These are phyloP conservation scores for Fusarium virguliforme DNA, from an alignment of 2,329 filamentous ascomycete species.

Conservation along the genomic window DNA sequence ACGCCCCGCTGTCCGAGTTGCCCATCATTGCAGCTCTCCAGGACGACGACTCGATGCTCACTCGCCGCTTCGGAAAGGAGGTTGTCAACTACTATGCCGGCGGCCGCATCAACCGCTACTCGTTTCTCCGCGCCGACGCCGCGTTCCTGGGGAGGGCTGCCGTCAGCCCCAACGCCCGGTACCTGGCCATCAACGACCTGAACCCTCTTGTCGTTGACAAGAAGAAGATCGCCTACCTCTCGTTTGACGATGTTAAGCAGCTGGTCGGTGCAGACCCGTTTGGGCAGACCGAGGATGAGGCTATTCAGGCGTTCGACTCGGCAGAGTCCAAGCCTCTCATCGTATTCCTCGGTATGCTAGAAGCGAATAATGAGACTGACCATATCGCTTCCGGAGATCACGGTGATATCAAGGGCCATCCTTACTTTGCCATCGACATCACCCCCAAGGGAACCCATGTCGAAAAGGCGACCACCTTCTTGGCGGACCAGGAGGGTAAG, in stretches of 20 bases:
- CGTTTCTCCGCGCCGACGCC: conserved; percentile 81
- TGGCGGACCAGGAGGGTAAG: conserved; percentile 62
- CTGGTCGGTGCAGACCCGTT: conserved; percentile 83
- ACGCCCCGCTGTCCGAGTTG: conserved; percentile 52
- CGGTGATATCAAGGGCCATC: conserved; percentile 82
- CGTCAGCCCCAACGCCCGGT: conserved; percentile 75
- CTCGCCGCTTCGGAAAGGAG: conserved; percentile 84
- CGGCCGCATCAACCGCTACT: conserved; percentile 83
- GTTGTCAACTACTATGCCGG: conserved; percentile 89
- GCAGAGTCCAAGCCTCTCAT: conserved; percentile 77
- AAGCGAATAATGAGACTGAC: conserved; percentile 66
- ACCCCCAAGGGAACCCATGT: conserved; percentile 78
- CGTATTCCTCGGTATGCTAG: conserved; percentile 89
- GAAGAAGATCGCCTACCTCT: conserved; percentile 77
- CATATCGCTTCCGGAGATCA: conserved; percentile 60
- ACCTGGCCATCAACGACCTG: conserved; percentile 85
- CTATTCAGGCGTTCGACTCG: conserved; percentile 83
- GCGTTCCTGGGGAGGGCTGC: conserved; percentile 80
- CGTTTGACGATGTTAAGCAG: conserved; percentile 77
- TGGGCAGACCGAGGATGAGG: conserved; percentile 78
- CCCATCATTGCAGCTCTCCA: conserved; percentile 64
- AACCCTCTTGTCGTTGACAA: conserved; percentile 76
- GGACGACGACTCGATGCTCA: conserved; percentile 76
- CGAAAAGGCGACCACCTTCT: conserved; percentile 71
- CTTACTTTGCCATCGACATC: conserved; percentile 92